Base-by-base conservation (phyloP, 768 basidiomycete species). In the Epithele typhae region DNA sequence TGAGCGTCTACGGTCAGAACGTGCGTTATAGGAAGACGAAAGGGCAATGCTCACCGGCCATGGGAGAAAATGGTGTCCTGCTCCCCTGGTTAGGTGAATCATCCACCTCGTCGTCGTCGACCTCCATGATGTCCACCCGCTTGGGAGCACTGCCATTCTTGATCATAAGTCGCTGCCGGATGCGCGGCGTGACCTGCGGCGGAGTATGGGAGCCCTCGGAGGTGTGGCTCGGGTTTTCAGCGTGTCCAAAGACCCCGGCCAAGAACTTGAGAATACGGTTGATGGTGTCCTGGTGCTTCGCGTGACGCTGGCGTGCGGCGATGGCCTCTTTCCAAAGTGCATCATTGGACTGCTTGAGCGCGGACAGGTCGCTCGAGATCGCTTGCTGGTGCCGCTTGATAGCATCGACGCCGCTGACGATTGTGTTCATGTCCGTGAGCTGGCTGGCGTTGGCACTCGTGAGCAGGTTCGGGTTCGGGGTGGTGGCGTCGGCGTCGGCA, bases 231-330 rank as follows among this genome's bases (percentile, higher is more conserved):
- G 61, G 56, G 7, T 58, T 55, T 3, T 60, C 53, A 0, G 55
- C 44, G 44, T 74, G 76, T 11, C 87, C 86, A 68, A 98, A 98
- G 3, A 97, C 86, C 11, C 91, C 84, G 9, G 94, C 94, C 45
- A 99, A 68, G 67, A 99, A 98, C 50, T 92, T 87, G 53, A 99
- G 77, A 51, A 99, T 98, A 45, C 90, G 73, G 59, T 96, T 92
- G 62, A 98, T 92, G 18, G 92, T 96, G 63, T 98, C 93, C 60
- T 96, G 87, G 54, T 97, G 93, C 60, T 90, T 93, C 62, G 92
- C 84, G 59, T 95, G 84, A 46, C 82, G 77, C 54, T 84, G 81
- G 14, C 92, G 73, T 2, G 90, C 79, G 25, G 78, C 70, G 54
- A 92, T 66, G 1, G 92, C 84, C 60, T 98, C 93, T 61, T 91